phyloP scores from a whole-genome alignment of 441 rosid species.

The Brassica hybrid region DNA sequence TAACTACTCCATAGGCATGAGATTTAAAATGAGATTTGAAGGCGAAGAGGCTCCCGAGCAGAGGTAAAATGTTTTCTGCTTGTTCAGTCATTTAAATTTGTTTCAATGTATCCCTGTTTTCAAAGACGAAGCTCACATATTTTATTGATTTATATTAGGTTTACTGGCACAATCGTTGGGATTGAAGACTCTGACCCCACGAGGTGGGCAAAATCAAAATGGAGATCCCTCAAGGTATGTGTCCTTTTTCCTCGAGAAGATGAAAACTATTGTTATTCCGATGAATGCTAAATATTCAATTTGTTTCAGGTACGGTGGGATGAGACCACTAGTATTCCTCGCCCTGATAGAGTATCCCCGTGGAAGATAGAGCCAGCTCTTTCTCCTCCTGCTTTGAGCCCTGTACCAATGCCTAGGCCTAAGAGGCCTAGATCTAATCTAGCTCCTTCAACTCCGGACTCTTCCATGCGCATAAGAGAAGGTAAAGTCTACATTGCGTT shows the following conservation, averaged over 20 bases:
- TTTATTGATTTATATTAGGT: conserved; percentile 50
- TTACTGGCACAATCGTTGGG: conserved; percentile 95
- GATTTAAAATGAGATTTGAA: conserved; percentile 98
- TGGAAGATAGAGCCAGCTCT: conserved; percentile 97
- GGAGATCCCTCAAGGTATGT: conserved; percentile 96
- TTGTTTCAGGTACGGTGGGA: conserved; percentile 90
- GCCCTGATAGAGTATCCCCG: conserved; percentile 96
- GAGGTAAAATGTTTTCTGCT: conserved; percentile 73
- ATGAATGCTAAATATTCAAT: conserved; percentile 19
- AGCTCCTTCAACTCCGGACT: conserved; percentile 69
- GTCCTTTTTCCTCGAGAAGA: conserved; percentile 13
- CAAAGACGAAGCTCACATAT: not conserved
- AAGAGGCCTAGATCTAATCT: conserved; percentile 79
- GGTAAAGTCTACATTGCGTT: conserved; percentile 44
- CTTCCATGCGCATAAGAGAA: conserved; percentile 81
- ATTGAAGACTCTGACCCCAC: conserved; percentile 73
- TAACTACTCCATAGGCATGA: conserved; percentile 91
- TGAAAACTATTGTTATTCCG: not conserved
- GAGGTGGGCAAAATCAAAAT: conserved; percentile 86
- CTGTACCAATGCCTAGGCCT: conserved; percentile 78
- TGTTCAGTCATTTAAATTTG: not conserved
- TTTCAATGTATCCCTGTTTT: not conserved
- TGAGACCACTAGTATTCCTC: conserved; percentile 76
- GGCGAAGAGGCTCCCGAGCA: conserved; percentile 99
- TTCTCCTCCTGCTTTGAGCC: conserved; percentile 87